Evolutionary conservation across 2,329 filamentous ascomycete genomes (phyloP).

Genomic region (Ceratocystis destructans): DNA sequence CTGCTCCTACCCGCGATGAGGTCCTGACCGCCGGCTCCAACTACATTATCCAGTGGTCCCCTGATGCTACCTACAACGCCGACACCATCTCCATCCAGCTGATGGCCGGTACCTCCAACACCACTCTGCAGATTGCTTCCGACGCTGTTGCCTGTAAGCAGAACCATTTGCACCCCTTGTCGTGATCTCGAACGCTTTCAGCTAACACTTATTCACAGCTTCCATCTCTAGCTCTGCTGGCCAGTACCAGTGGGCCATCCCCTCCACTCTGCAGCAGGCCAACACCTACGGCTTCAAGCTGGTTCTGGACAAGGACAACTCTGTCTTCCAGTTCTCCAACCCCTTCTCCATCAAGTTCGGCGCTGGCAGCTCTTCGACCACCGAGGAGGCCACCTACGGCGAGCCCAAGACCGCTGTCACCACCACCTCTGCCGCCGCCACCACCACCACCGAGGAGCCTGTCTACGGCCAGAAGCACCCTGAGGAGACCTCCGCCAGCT

Average conservation of each 20-base stretch:
- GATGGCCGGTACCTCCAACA: conserved; percentile 36
- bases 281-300: conserved; percentile 46
- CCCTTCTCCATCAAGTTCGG: conserved; percentile 41
- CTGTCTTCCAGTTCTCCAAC: conserved; percentile 47
- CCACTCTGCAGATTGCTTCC: conserved; percentile 27
- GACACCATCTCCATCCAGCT: conserved; percentile 39
- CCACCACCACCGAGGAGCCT: conserved; percentile 6
- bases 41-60: conserved; percentile 39
- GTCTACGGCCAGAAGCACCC: not conserved
- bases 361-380: conserved; percentile 20
- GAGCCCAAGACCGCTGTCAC: conserved; percentile 20
- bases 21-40: conserved; percentile 35
- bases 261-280: conserved; percentile 31
- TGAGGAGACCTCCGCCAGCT: conserved; percentile 20
- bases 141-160: conserved; percentile 38
- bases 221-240: conserved; percentile 34
- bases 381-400: conserved; percentile 22
- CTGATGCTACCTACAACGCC: conserved; percentile 30
- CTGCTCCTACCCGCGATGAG: conserved; percentile 33
- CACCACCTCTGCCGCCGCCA: conserved; percentile 23
- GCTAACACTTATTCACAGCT: conserved; percentile 25
- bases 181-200: not conserved
- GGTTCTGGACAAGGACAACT: conserved; percentile 33
- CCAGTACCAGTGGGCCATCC: conserved; percentile 39
- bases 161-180: not conserved